Evolutionary conservation across 2,329 filamentous ascomycete genomes (phyloP), one percentile per base, ranked within the genome.

Genomic region (Paradendryphiella salina): DNA sequence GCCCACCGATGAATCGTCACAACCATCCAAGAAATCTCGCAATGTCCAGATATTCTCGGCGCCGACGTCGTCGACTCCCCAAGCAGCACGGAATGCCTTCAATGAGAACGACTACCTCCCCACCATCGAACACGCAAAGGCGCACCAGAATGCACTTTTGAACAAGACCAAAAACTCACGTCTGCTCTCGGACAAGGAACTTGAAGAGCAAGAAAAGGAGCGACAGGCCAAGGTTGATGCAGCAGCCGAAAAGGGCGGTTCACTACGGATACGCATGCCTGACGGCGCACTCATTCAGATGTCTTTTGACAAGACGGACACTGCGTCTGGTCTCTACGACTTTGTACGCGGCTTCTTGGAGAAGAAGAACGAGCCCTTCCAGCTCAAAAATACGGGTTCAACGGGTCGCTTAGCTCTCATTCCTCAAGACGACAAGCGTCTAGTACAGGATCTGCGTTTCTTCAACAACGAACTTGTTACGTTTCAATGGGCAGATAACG

Each of bases 251-350:
- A 70, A 66, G 34, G 82, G 83, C 26, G 82, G 96, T 26, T 81
- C 84, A 21, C 80, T 97, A 57, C 90, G 89, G 58, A 82, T 96
- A 40, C 87, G 92, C 20, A 92, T 96, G 62, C 93, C 93, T 0
- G 92, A 97, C 69, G 89, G 92, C 61, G 88, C 85, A 50, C 85
- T 86, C 45, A 84, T 91, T 26, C 84, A 90, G 43, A 86, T 86
- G 75, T 81, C 80, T n/a, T 85, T 95, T 59, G 81, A 79, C 1
- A 83, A 84, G 15, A 71, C 77, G 1, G 86, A 92, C 45, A 90
- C 88, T 0, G 88, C 86, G 1, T 79, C 81, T 3, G 81, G 83
- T 42, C 77, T 99, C 1, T 90, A 97, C 73, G 77, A 79, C 11
- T 90, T 88, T 57, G 89, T 96, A 14, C 80, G 85, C 44, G 79